These are phyloP conservation scores for Hemileccinum hortonii DNA, from an alignment of 1,284 basidiomycete genomes.

Conservation along the genomic window DNA sequence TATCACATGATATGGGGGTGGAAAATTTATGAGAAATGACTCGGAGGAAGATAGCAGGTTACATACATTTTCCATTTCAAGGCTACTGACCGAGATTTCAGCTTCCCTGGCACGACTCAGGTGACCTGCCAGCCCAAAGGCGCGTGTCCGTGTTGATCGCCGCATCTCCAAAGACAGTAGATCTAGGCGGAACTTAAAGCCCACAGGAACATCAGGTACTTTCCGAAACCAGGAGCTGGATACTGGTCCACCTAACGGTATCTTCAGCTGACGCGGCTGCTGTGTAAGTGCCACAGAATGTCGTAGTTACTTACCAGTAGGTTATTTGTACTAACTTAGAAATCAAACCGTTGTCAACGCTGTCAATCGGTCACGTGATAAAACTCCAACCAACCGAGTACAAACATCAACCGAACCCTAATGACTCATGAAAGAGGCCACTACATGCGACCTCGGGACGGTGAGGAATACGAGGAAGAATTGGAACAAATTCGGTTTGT, in stretches of 20 bases:
- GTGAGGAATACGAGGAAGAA: slow-evolving; percentile 34
- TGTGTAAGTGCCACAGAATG: not conserved
- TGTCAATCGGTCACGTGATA: slow-evolving; percentile 15
- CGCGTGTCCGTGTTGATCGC: slow-evolving; percentile 31
- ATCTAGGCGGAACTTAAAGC: slow-evolving; percentile 12
- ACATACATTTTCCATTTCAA: slow-evolving; percentile 21
- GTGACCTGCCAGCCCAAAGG: slow-evolving; percentile 15
- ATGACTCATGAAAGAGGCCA: slow-evolving; percentile 26
- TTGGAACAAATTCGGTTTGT: slow-evolving; percentile 33
- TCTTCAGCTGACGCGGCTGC: not conserved
- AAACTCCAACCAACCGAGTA: too few relatives aligned
- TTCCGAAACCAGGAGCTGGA: not conserved
- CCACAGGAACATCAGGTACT: not conserved
- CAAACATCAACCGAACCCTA: too few relatives aligned
- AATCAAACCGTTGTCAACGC: too few relatives aligned
- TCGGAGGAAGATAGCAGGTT: slow-evolving; percentile 3
- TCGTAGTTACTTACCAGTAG: too few relatives aligned
- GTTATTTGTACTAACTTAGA: too few relatives aligned
- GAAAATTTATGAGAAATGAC: slow-evolving; percentile 9
- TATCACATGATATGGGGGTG: slow-evolving; percentile 24
- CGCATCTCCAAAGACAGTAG: slow-evolving; percentile 10
- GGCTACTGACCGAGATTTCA: slow-evolving; percentile 2
- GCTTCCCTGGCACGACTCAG: slow-evolving; percentile 1
- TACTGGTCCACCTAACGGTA: not conserved
- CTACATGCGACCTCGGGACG: slow-evolving; percentile 23